A percentile compares a stretch with the other conserved stretches of the same genome.
These are phyloP conservation scores for Lanmaoa pseudosensibilis DNA, from an alignment of 768 basidiomycete genomes.

Conservation along the genomic window DNA sequence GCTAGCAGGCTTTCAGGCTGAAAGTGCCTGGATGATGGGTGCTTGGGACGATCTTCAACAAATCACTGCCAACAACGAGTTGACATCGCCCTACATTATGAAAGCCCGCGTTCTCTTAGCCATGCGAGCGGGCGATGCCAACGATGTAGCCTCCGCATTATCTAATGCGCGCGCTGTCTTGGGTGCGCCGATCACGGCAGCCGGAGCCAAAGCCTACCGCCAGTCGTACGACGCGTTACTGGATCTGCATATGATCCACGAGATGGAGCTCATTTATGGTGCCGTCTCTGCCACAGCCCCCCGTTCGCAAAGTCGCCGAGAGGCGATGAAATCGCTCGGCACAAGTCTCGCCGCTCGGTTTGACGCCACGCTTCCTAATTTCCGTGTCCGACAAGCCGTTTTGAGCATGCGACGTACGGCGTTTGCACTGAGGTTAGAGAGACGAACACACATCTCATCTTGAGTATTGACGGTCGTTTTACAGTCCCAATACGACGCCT, in stretches of 20 bases:
- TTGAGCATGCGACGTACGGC: constrained; percentile 88
- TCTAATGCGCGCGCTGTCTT: constrained; percentile 67
- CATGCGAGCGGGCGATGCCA: constrained; percentile 57
- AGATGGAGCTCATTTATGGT: constrained; percentile 69
- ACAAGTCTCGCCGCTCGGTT: constrained; percentile 61
- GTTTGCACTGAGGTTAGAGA: constrained; percentile 66
- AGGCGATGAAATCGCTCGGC: constrained; percentile 41
- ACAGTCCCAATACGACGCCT: constrained; percentile 29
- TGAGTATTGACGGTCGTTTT: constrained; percentile 9
- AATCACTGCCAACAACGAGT: constrained; percentile 51
- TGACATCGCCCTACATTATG: constrained; percentile 59
- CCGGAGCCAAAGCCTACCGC: constrained; percentile 76
- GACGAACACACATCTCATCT: constrained; percentile 12
- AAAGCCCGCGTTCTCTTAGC: constrained; percentile 81
- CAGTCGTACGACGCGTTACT: constrained; percentile 85
- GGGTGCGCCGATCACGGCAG: constrained; percentile 80
- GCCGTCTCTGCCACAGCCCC: constrained; percentile 41
- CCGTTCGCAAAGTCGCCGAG: constrained; percentile 39
- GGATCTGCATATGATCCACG: constrained; percentile 82
- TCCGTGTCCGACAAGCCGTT: constrained; percentile 84
- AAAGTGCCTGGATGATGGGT: constrained; percentile 95
- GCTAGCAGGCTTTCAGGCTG: constrained; percentile 82
- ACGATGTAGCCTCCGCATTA: constrained; percentile 49
- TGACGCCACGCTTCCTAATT: constrained; percentile 79
- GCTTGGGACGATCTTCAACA: constrained; percentile 84